Evolutionary conservation across 441 rosid genomes (phyloP), one percentile per base, ranked within the genome.

Genomic region (Theobroma grandiflorum): DNA sequence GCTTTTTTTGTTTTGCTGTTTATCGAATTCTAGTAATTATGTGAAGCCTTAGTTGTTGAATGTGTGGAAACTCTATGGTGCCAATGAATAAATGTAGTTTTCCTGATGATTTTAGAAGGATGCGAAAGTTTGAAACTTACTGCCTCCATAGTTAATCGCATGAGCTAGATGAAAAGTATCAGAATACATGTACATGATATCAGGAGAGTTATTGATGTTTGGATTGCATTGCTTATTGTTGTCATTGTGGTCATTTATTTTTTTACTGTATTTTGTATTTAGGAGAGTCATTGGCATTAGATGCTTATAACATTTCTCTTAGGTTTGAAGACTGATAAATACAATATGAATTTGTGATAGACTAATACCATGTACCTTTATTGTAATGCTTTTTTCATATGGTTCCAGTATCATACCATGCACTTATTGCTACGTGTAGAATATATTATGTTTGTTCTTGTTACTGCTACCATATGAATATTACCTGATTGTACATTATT

Each of bases 401-500:
- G 6, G 5, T 50, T 22, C 57, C 47, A 14, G 49, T 47, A 26
- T 31, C 18, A 6, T 11, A 68, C 63, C 64, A 15, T 65, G 53
- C 50, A 59, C 22, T 2, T 18, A 35, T 63, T 31, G 64, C 63
- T 22, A 14, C 75, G 37, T 65, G 61, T 67, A 47, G 43, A 5
- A 61, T 20, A 22, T 37, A 31, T 63, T 72, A 16, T 77, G 20
- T 20, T 71, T 57, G 20, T 68, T 65, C 22, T 64, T 49, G 22
- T 49, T 79, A 47, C 65, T 70, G 14, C 70, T 76, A 59, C 42
- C 42, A 12, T n/a, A 22, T 78, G 74, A 75, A 68, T 37, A 63
- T 76, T 42, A 45, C 43, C 26, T 72, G 67, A 72, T 49, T 73
- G 59, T 74, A 11, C 76, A 73, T 76, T 62, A 52, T 80, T 53